These are phyloP conservation scores for Exophiala alcalophila DNA, from an alignment of 2,329 filamentous ascomycete species.

Conservation along the genomic window DNA sequence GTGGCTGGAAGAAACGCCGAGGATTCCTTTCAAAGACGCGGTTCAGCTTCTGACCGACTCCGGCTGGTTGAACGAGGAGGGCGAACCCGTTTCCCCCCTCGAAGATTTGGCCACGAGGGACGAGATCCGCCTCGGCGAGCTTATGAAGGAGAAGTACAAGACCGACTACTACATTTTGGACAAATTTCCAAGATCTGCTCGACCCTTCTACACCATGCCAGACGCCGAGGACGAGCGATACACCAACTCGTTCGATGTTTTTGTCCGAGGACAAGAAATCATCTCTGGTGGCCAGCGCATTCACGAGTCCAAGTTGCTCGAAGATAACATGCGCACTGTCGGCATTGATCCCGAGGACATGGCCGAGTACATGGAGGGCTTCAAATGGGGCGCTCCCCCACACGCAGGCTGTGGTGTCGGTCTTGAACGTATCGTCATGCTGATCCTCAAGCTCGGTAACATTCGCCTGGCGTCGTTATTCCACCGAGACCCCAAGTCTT, in stretches of 20 bases:
- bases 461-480: conserved; percentile 85
- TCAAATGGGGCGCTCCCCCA: conserved; percentile 82
- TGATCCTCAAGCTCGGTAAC: conserved; percentile 81
- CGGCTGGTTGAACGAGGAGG: conserved; percentile 73
- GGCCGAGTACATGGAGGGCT: conserved; percentile 86
- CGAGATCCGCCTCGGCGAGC: conserved; percentile 78
- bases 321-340: conserved; percentile 69
- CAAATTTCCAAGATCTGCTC: conserved; percentile 80
- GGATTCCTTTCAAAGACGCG: conserved; percentile 75
- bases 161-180: conserved; percentile 94
- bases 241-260: conserved; percentile 95
- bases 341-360: conserved; percentile 78
- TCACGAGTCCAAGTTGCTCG: conserved; percentile 71
- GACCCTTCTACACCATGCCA: conserved; percentile 89
- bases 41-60: conserved; percentile 76
- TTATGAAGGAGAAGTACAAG: conserved; percentile 80
- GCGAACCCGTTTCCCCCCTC: conserved; percentile 64
- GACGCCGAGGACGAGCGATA: conserved; percentile 68
- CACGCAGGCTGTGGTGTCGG: conserved; percentile 90
- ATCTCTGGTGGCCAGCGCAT: conserved; percentile 92
- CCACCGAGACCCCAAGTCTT: conserved; percentile 81
- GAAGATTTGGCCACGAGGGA: conserved; percentile 83
- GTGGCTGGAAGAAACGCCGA: conserved; percentile 80
- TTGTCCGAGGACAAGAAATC: conserved; percentile 89
- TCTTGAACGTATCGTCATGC: conserved; percentile 81